Conservation (phyloP, 768 basidiomycete genomes). For the Tremella fuciformis region DNA sequence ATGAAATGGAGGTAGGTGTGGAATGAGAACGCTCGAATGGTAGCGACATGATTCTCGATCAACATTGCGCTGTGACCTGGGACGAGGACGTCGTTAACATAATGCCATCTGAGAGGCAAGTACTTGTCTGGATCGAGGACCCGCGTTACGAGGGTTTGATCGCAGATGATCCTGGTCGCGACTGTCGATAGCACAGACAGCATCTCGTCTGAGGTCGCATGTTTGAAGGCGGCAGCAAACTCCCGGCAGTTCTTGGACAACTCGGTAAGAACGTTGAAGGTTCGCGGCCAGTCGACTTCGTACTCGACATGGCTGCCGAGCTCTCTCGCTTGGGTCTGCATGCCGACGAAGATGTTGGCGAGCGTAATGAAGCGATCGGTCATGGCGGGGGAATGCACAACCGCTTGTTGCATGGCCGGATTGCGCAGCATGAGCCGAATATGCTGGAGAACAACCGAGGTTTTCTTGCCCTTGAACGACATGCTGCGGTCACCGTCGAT, state of each 20-base stretch:
- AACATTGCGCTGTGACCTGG: conserved; percentile 16
- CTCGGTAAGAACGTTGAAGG: conserved; percentile 91
- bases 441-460: conserved; percentile 78
- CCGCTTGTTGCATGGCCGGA: conserved; percentile 68
- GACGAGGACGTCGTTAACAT: conserved; percentile 26
- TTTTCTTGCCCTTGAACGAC: conserved; percentile 90
- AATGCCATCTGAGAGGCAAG: conserved; percentile 13
- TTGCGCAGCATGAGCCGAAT: conserved; percentile 67
- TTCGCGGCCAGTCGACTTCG: conserved; percentile 93
- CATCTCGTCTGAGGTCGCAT: conserved; percentile 61
- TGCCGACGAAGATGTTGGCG: conserved; percentile 85
- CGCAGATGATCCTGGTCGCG: conserved; percentile 26
- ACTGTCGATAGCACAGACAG: conserved; percentile 31
- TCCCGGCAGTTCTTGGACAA: conserved; percentile 83
- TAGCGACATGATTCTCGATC: conserved; percentile 22
- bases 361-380: conserved; percentile 71
- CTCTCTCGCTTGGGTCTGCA: conserved; percentile 85
- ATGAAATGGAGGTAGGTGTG: conserved; percentile 41
- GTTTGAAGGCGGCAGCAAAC: conserved; percentile 78
- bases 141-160: conserved; percentile 30
- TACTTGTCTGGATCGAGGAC: conserved; percentile 34
- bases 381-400: conserved; percentile 66
- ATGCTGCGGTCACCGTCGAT: conserved; percentile 50
- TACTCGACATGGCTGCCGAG: conserved; percentile 84
- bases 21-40: conserved; percentile 36